These are phyloP conservation scores for Yamagishiella unicocca DNA, from an alignment of 139 green algal genomes.

Conservation along the genomic window DNA sequence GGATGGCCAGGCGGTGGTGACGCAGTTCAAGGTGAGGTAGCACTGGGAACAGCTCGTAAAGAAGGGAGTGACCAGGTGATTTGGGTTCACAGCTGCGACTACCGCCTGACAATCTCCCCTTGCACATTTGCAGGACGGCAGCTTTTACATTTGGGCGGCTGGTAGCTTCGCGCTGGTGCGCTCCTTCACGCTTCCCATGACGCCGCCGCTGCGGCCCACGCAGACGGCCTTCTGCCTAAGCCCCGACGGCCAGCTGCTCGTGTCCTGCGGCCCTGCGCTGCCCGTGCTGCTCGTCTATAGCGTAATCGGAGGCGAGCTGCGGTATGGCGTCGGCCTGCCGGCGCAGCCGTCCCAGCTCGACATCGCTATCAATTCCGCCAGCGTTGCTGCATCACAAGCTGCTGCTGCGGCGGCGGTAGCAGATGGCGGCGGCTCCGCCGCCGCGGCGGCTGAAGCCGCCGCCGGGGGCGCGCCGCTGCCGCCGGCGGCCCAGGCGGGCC, in stretches of 20 bases:
- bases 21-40: constrained; percentile 49
- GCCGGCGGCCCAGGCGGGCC: not conserved
- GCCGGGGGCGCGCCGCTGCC: not conserved
- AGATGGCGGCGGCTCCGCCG: not conserved
- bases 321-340: constrained; percentile 42
- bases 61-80: not conserved
- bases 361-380: no score
- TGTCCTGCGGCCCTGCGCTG: constrained; percentile 31
- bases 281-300: constrained; percentile 55
- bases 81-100: no score
- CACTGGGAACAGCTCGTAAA: no score
- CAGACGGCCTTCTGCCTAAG: constrained; percentile 48
- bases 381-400: not conserved
- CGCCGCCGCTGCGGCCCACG: constrained; percentile 23
- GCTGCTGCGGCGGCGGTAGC: not conserved
- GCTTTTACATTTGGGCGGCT: constrained; percentile 54
- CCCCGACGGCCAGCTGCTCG: constrained; percentile 51
- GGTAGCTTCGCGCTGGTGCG: constrained; percentile 33
- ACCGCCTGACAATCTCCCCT: no score
- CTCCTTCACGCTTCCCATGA: constrained; percentile 49
- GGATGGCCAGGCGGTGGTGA: constrained; percentile 45
- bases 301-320: constrained; percentile 34
- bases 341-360: not conserved
- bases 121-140: constrained; percentile 53
- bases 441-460: not conserved